Percentiles rank a stretch among this genome's conserved stretches.
Conservation (phyloP, 345 rosid species). For the Corymbia maculata region DNA sequence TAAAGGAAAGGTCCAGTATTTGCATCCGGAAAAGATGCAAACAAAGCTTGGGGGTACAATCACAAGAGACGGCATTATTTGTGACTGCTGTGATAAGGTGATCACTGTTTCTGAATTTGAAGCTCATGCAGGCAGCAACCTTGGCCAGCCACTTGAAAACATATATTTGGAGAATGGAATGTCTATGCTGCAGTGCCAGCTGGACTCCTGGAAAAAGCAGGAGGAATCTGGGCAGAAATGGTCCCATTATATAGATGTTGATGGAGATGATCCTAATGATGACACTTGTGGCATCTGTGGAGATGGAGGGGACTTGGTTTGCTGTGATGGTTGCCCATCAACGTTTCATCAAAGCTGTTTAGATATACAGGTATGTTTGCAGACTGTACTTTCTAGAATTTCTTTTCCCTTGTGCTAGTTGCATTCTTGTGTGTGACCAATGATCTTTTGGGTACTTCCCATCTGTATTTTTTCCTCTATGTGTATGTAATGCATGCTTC, state of each 20-base stretch:
- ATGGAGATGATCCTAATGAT: conserved; percentile 76
- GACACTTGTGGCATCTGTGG: conserved; percentile 97
- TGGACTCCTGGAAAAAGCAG: conserved; percentile 69
- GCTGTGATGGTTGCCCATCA: conserved; percentile 96
- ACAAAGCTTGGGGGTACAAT: conserved; percentile 35
- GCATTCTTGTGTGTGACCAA: not conserved
- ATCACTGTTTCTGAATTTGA: conserved; percentile 47
- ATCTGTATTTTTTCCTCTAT: not conserved
- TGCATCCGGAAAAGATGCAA: conserved; percentile 23
- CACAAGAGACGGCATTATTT: conserved; percentile 57
- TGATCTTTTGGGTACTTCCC: not conserved
- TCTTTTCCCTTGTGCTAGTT: not conserved
- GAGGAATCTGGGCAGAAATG: conserved; percentile 38
- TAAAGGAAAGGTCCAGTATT: conserved; percentile 51
- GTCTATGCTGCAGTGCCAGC: conserved; percentile 61
- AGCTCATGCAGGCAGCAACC: conserved; percentile 53
- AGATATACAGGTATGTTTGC: conserved; percentile 50
- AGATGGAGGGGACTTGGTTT: conserved; percentile 89
- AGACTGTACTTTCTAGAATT: not conserved
- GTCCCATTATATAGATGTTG: conserved; percentile 56
- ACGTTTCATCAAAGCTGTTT: conserved; percentile 91
- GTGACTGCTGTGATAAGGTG: conserved; percentile 63
- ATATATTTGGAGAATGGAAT: conserved; percentile 56
- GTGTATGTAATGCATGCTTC: not conserved
- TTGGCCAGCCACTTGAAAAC: conserved; percentile 39